A percentile compares a stretch with the other conserved stretches of the same genome.
Conservation (phyloP, 805 yeast species). For the Candida sakaeoensis region DNA sequence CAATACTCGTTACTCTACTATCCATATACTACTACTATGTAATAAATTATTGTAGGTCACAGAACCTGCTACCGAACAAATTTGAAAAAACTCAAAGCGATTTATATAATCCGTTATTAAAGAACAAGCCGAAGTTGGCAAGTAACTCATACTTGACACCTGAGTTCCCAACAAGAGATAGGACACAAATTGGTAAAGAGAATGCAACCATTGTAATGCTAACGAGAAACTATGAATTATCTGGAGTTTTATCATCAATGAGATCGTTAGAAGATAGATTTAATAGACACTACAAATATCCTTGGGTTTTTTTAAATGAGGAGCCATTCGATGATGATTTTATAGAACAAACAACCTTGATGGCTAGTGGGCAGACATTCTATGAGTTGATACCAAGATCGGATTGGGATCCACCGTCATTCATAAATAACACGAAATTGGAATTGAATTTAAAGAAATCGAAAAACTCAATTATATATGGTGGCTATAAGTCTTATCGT, state of each 20-base stretch:
- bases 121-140: conserved; percentile 23
- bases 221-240: conserved; percentile 75
- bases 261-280: conserved; percentile 42
- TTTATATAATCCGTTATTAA: conserved; percentile 12
- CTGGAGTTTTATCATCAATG: conserved; percentile 57
- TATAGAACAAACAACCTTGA: conserved; percentile 38
- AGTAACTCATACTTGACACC: conserved; percentile 25
- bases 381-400: conserved; percentile 38
- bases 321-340: conserved; percentile 40
- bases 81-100: conserved; percentile 7
- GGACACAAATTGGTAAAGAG: conserved; percentile 48
- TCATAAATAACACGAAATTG: conserved; percentile 28
- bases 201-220: conserved; percentile 88
- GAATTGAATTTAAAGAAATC: conserved; percentile 22
- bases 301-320: conserved; percentile 45
- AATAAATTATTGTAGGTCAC: neutral
- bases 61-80: neutral
- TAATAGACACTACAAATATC: conserved; percentile 36
- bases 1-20: conserved; percentile 3
- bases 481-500: conserved; percentile 48
- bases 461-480: conserved; percentile 32
- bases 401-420: conserved; percentile 40
- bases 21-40: conserved; percentile 10
- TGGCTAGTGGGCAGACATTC: conserved; percentile 41
- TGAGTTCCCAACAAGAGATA: conserved; percentile 24